A percentile compares a stretch with the other conserved stretches of the same genome.
These are phyloP conservation scores for Apophysomyces elegans DNA, from an alignment of 371 early-diverging fungal species.

Conservation along the genomic window DNA sequence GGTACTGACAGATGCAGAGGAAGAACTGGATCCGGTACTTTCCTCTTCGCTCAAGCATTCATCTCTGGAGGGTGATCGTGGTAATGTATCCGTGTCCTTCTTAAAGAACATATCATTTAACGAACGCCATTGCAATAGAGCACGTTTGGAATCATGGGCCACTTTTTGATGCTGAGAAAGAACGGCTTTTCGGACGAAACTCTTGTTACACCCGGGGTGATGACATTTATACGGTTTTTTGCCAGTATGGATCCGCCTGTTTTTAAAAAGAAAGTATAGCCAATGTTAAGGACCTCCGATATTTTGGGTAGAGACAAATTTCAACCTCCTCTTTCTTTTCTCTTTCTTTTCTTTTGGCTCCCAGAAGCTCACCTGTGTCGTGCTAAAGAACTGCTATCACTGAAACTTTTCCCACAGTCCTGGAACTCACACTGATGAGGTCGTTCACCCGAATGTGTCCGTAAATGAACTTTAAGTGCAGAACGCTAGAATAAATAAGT, in stretches of 20 bases:
- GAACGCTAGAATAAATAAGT: slow-evolving; percentile 71
- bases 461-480: slow-evolving; percentile 76
- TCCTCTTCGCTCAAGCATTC: not conserved
- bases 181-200: slow-evolving; percentile 22
- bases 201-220: slow-evolving; percentile 45
- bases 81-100: not conserved
- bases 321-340: not conserved
- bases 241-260: slow-evolving; percentile 69
- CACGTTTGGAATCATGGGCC: slow-evolving; percentile 3
- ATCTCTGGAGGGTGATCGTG: not conserved
- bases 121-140: slow-evolving; percentile 2
- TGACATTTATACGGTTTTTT: slow-evolving; percentile 67
- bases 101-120: slow-evolving; percentile 2
- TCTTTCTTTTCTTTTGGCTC: slow-evolving; percentile 1
- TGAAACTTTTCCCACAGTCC: slow-evolving; percentile 63
- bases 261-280: slow-evolving; percentile 11
- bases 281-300: not conserved
- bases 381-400: slow-evolving; percentile 50
- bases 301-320: not conserved
- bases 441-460: slow-evolving; percentile 82
- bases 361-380: slow-evolving; percentile 32
- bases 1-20: slow-evolving; percentile 1
- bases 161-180: slow-evolving; percentile 3
- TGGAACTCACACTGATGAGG: slow-evolving; percentile 74
- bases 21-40: not conserved